Percentiles rank a stretch among this genome's conserved stretches.
Conservation (phyloP, 2,329 filamentous ascomycete species). For the Diplodia mutila region DNA sequence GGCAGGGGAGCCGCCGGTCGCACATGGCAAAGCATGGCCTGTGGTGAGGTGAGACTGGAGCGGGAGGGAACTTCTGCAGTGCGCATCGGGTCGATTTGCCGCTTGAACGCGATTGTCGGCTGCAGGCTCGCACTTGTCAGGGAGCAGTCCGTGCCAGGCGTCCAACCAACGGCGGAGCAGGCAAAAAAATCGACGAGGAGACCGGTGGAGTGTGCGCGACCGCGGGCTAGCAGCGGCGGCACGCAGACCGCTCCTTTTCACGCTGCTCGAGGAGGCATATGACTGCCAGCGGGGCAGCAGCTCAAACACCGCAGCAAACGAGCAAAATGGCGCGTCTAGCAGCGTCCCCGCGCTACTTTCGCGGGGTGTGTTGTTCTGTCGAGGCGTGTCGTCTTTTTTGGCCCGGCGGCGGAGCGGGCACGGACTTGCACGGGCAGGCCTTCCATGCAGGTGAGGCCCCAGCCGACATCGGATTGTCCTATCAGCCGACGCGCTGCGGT, state of each 20-base stretch:
- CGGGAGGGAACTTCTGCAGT: not conserved
- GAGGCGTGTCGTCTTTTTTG: conserved; percentile 17
- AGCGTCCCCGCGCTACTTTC: not conserved
- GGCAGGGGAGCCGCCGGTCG: conserved; percentile 4
- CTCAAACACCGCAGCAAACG: not conserved
- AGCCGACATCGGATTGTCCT: conserved; percentile 25
- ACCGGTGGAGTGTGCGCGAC: conserved; percentile 12
- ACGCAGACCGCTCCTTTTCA: conserved; percentile 12
- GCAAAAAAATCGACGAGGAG: not conserved
- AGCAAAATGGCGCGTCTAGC: not conserved
- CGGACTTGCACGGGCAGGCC: conserved; percentile 4
- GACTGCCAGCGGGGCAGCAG: not conserved
- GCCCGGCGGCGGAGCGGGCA: conserved; percentile 3
- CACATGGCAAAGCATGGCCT: conserved; percentile 14
- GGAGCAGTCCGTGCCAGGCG: conserved; percentile 16
- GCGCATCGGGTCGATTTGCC: conserved; percentile 16
- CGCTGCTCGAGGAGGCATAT: not conserved
- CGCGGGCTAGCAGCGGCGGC: not conserved
- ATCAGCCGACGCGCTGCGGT: conserved; percentile 16
- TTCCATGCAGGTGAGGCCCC: conserved; percentile 17
- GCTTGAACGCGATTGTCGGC: conserved; percentile 3
- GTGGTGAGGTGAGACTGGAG: not conserved
- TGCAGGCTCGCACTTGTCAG: conserved; percentile 13
- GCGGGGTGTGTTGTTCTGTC: not conserved
- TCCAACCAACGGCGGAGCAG: conserved; percentile 8